phyloP scores from a whole-genome alignment of 306 rosid genomes.

The Glycyrrhiza uralensis region DNA sequence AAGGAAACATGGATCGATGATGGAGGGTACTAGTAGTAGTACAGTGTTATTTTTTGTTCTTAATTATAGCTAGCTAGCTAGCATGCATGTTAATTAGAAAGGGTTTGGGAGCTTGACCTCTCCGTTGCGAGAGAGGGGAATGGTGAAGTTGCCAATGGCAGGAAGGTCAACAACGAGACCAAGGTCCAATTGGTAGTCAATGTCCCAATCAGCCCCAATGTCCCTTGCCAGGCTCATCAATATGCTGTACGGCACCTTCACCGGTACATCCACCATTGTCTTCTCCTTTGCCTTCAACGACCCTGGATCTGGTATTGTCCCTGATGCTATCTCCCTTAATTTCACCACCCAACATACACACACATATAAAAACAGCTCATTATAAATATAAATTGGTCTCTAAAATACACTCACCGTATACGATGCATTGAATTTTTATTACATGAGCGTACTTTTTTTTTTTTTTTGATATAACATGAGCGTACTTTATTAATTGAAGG shows the following conservation, averaged over 20 bases:
- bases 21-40: too few relatives aligned
- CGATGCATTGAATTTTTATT: too few relatives aligned
- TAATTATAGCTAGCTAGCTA: too few relatives aligned
- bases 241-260: constrained; percentile 65
- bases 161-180: constrained; percentile 79
- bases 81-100: constrained; percentile 44
- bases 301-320: constrained; percentile 81
- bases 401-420: too few relatives aligned
- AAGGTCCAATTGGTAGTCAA: constrained; percentile 64
- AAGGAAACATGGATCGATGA: too few relatives aligned
- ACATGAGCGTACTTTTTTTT: too few relatives aligned
- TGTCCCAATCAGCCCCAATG: constrained; percentile 81
- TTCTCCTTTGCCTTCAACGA: constrained; percentile 53
- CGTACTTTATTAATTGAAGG: too few relatives aligned
- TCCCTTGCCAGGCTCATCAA: constrained; percentile 66
- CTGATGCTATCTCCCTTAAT: constrained; percentile 62
- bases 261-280: constrained; percentile 58
- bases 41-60: too few relatives aligned
- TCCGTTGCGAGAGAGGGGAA: constrained; percentile 74
- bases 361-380: too few relatives aligned
- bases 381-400: too few relatives aligned
- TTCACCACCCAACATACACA: background rate
- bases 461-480: too few relatives aligned
- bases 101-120: constrained; percentile 72
- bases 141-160: constrained; percentile 58